These are phyloP conservation scores for Epichloe coenophiala DNA, from an alignment of 2,329 filamentous ascomycete genomes.

Conservation along the genomic window DNA sequence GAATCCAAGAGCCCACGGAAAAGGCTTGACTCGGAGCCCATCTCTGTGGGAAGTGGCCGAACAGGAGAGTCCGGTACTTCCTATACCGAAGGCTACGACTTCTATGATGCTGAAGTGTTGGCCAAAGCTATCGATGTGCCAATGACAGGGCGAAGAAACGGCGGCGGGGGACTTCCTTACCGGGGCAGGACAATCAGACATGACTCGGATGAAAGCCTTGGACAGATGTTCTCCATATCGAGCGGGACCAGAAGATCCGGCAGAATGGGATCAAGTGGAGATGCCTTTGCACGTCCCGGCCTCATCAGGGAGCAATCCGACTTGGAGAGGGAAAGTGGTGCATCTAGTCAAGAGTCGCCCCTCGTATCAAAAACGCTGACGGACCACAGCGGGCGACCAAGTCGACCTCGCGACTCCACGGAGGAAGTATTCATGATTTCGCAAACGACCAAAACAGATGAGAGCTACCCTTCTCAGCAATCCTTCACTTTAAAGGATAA, in stretches of 20 bases:
- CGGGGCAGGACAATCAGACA: constrained; percentile 25
- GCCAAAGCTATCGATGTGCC: constrained; percentile 40
- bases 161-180: constrained; percentile 17
- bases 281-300: constrained; percentile 15
- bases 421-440: constrained; percentile 32
- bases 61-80: constrained; percentile 35
- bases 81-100: constrained; percentile 50
- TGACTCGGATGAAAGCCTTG: constrained; percentile 45
- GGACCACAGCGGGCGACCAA: constrained; percentile 3
- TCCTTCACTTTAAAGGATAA: constrained; percentile 18
- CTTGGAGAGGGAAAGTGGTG: constrained; percentile 16
- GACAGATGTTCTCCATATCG: constrained; percentile 45
- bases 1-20: constrained; percentile 22
- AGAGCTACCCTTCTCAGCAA: constrained; percentile 17
- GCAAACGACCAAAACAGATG: constrained; percentile 30
- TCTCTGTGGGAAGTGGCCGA: constrained; percentile 37
- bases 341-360: constrained; percentile 24
- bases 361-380: constrained; percentile 6
- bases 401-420: constrained; percentile 15
- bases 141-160: constrained; percentile 24
- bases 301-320: constrained; percentile 16
- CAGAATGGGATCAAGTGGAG: constrained; percentile 6
- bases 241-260: constrained; percentile 24
- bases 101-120: constrained; percentile 46
- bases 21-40: constrained; percentile 35